Evolutionary conservation across 495 filamentous ascomycete species (phyloP), one percentile per base, ranked within the genome.

Genomic region (Xylaria venustula): DNA sequence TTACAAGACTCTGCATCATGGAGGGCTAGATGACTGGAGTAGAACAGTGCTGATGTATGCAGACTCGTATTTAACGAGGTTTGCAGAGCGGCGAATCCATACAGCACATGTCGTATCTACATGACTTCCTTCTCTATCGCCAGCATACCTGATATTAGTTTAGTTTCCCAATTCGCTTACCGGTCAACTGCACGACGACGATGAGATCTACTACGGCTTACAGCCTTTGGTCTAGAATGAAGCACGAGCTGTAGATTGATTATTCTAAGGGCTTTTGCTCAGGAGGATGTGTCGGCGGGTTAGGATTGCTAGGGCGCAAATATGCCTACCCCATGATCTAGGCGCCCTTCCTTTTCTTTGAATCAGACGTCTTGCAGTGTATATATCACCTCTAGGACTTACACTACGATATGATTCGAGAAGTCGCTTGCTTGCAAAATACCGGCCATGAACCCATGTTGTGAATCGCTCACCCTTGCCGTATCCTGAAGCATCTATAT

Each of bases 401-500:
- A n/a, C n/a, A n/a, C n/a, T n/a, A n/a, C n/a, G n/a, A n/a, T n/a
- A 25, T 17, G 51, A 41, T 12, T 54, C 51, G 34, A n/a, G 32
- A n/a, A 17, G 15, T 41, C 22, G 23, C 12, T 36, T n/a, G 25
- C 46, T 49, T 9, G 12, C 20, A 23, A 45, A 1, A 45, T 26
- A 34, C 30, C 11, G 30, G 11, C 11, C 4, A 5, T 34, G 30
- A n/a, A n/a, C n/a, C n/a, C n/a, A n/a, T n/a, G n/a, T n/a, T n/a
- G n/a, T n/a, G n/a, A n/a, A n/a, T n/a, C n/a, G n/a, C 49, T 15
- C 23, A 30, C 40, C 41, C 34, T 53, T 36, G 41, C 15, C 22
- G 36, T 41, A 53, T 37, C 22, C 25, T 42, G 36, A 54, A 36
- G 22, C 51, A 42, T 54, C 51, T 20, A 54, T 41, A 22, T 54